Evolutionary conservation across 768 basidiomycete genomes (phyloP).

Genomic region (Termitomyces sp.): DNA sequence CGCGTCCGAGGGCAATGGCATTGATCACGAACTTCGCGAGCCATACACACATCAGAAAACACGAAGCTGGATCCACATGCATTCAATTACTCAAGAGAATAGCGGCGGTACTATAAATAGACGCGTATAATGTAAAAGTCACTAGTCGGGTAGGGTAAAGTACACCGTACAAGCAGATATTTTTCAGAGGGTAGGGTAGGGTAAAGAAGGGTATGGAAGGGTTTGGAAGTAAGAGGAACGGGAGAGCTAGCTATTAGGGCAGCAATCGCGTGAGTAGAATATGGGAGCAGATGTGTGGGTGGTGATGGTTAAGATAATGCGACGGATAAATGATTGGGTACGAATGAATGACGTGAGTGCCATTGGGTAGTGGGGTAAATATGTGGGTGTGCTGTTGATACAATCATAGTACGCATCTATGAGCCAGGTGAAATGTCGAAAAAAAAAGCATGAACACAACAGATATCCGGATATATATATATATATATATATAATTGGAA

Average conservation of each 20-base stretch:
- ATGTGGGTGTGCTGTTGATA: slow-evolving; percentile 7
- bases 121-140: not conserved
- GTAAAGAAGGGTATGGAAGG: not conserved
- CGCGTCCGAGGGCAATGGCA: no score
- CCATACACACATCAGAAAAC: not conserved
- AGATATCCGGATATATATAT: slow-evolving; percentile 1
- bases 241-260: not conserved
- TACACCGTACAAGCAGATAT: slow-evolving; percentile 2
- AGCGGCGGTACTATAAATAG: not conserved
- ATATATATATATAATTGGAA: not conserved
- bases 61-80: not conserved
- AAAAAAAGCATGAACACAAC: not conserved
- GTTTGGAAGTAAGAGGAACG: not conserved
- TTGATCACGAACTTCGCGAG: not conserved
- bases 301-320: not conserved
- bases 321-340: not conserved
- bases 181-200: not conserved
- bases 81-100: not conserved
- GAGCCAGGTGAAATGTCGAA: not conserved
- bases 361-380: not conserved
- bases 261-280: not conserved
- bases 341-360: slow-evolving; percentile 1
- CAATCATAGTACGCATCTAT: slow-evolving; percentile 15
- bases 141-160: not conserved
- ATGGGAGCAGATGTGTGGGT: not conserved